phyloP scores from a whole-genome alignment of 768 basidiomycete genomes.

The Agaricus subrufescens region DNA sequence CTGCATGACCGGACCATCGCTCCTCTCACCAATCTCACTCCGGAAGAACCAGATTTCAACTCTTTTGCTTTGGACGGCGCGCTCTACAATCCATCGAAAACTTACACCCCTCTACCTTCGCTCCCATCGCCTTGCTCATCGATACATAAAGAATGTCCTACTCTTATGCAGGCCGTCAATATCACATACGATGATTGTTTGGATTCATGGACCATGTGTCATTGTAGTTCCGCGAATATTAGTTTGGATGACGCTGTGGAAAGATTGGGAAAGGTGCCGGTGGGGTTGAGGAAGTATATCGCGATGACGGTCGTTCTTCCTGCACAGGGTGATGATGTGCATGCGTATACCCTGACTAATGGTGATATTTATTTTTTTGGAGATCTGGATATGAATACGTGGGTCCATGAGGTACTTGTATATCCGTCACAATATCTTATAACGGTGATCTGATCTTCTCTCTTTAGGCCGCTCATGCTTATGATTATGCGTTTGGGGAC shows the following conservation, averaged over 20 bases:
- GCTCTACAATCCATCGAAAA: conserved; percentile 13
- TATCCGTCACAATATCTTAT: not conserved
- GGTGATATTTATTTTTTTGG: conserved; percentile 28
- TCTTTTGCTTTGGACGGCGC: conserved; percentile 7
- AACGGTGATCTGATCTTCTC: not conserved
- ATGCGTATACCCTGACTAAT: conserved; percentile 26
- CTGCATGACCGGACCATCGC: not conserved
- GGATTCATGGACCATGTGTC: conserved; percentile 21
- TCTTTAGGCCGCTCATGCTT: conserved; percentile 24
- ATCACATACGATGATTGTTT: conserved; percentile 25
- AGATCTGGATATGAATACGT: conserved; percentile 18
- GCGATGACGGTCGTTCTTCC: conserved; percentile 18
- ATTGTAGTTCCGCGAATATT: conserved; percentile 23
- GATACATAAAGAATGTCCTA: conserved; percentile 17
- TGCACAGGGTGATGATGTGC: conserved; percentile 8
- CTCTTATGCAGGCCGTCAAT: conserved; percentile 18
- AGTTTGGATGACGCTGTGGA: conserved; percentile 20
- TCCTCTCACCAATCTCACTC: conserved; percentile 6
- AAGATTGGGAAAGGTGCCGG: conserved; percentile 23
- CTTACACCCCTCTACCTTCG: conserved; percentile 3
- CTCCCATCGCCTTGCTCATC: conserved; percentile 16
- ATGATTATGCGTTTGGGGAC: conserved; percentile 20
- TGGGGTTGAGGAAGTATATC: conserved; percentile 26
- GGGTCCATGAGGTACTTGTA: conserved; percentile 26
- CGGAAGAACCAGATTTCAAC: conserved; percentile 18